Evolutionary conservation across 73 alveolate species (phyloP).

Genomic region (Tetrahymena elliotti): DNA sequence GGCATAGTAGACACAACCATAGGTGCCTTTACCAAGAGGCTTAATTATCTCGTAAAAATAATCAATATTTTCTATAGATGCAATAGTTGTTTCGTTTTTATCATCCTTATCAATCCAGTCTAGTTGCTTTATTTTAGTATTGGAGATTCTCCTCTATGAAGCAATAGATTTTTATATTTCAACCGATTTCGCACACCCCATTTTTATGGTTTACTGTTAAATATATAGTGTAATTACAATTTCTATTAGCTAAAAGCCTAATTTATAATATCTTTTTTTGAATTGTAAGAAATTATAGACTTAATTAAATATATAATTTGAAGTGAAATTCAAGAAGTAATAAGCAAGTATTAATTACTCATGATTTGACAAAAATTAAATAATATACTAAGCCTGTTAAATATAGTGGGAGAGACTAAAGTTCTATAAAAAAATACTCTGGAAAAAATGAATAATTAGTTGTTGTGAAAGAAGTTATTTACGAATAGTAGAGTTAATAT

Average conservation of each 20-base stretch:
- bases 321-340: background rate
- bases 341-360: too few species aligned
- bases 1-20: background rate
- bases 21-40: background rate
- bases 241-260: background rate
- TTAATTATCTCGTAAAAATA: background rate
- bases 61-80: background rate
- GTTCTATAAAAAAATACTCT: too few species aligned
- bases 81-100: background rate
- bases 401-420: background rate
- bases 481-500: too few species aligned
- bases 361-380: too few species aligned
- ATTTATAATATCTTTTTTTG: background rate
- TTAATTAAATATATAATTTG: too few species aligned
- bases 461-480: too few species aligned
- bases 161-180: background rate
- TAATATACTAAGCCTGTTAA: background rate
- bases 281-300: background rate
- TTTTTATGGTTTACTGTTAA: background rate
- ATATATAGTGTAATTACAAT: too few species aligned
- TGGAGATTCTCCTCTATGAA: background rate
- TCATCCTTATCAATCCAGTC: background rate
- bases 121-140: background rate
- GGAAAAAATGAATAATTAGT: too few species aligned
- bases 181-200: background rate